A percentile compares a stretch with the other conserved stretches of the same genome.
phyloP scores from a whole-genome alignment of 1,284 basidiomycete species.

The Fomitopsis pinicola region DNA sequence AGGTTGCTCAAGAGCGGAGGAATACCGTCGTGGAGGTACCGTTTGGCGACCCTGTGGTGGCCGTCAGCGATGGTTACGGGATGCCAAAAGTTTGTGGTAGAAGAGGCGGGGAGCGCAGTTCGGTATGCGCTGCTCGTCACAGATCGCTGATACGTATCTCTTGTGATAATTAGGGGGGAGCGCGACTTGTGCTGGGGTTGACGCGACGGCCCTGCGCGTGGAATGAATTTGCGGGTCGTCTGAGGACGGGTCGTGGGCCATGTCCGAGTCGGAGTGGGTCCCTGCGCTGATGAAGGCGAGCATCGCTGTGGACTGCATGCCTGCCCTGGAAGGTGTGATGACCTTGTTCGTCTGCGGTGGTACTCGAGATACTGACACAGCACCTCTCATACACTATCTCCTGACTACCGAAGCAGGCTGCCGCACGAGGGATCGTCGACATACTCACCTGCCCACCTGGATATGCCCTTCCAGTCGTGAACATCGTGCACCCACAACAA shows the following conservation, averaged over 20 bases:
- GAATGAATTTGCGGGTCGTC: slow-evolving; percentile 36
- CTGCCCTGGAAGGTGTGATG: slow-evolving; percentile 17
- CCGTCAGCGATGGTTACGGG: slow-evolving; percentile 20
- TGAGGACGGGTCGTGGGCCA: slow-evolving; percentile 36
- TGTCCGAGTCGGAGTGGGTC: slow-evolving; percentile 35
- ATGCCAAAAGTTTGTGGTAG: slow-evolving; percentile 25
- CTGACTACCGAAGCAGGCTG: slow-evolving; percentile 22
- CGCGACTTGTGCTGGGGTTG: slow-evolving; percentile 17
- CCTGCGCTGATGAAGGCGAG: slow-evolving; percentile 36
- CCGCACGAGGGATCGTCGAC: slow-evolving; percentile 20
- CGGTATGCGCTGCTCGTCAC: not conserved
- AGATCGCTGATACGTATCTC: not conserved
- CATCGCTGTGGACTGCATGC: slow-evolving; percentile 23
- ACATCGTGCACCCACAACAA: slow-evolving; percentile 26
- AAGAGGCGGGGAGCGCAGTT: slow-evolving; percentile 1
- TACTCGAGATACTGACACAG: too few species aligned
- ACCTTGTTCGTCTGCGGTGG: too few species aligned
- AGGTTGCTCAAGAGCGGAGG: not conserved
- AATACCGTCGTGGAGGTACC: slow-evolving; percentile 7
- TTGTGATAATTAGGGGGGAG: slow-evolving; percentile 15
- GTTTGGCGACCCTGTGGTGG: slow-evolving; percentile 14
- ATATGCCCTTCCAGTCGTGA: slow-evolving; percentile 15
- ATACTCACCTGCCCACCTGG: slow-evolving; percentile 12
- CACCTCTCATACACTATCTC: slow-evolving; percentile 9
- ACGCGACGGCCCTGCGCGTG: slow-evolving; percentile 31